Evolutionary conservation across 106 monocot species (phyloP).

Genomic region (Dioscorea zingiberensis): DNA sequence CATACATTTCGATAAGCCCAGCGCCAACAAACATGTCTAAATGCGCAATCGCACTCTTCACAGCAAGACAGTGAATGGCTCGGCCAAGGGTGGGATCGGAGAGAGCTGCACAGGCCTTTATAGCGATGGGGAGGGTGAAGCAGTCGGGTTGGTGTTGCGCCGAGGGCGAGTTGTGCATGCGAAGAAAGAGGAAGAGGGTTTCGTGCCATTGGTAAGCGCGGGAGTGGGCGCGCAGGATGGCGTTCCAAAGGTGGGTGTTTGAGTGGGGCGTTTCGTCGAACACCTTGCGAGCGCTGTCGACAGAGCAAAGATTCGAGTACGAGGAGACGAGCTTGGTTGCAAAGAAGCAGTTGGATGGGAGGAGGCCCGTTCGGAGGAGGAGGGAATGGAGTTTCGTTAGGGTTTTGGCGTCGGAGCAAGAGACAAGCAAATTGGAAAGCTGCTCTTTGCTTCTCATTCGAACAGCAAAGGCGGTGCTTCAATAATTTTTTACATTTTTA

Average conservation of each 20-base stretch:
- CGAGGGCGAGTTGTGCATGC: conserved; percentile 7
- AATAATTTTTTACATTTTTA: too few relatives aligned
- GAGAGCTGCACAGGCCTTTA: conserved; percentile 33
- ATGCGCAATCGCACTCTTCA: conserved; percentile 9
- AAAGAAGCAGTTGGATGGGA: conserved; percentile 13
- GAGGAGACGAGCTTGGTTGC: conserved; percentile 16
- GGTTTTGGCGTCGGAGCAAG: conserved; percentile 5
- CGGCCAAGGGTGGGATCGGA: conserved; percentile 14
- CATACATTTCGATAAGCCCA: conserved; percentile 48
- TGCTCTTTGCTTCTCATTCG: conserved; percentile 15
- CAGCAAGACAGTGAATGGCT: conserved; percentile 25
- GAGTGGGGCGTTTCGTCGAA: conserved; percentile 45
- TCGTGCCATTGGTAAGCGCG: conserved; percentile 33
- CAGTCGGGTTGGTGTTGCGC: conserved; percentile 15
- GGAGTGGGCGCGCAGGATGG: conserved; percentile 42
- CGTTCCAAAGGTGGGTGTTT: conserved; percentile 41
- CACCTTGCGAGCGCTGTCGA: conserved; percentile 16
- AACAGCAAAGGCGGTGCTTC: too few relatives aligned
- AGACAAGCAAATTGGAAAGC: not conserved
- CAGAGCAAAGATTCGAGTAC: not conserved
- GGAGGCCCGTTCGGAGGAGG: conserved; percentile 25
- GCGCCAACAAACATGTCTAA: too few relatives aligned
- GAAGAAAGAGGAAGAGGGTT: conserved; percentile 5
- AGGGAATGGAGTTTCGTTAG: conserved; percentile 18
- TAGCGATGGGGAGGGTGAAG: conserved; percentile 40